Evolutionary conservation across 108 stramenopile genomes (phyloP).

Genomic region (Pseudonitzschia multiseries): DNA sequence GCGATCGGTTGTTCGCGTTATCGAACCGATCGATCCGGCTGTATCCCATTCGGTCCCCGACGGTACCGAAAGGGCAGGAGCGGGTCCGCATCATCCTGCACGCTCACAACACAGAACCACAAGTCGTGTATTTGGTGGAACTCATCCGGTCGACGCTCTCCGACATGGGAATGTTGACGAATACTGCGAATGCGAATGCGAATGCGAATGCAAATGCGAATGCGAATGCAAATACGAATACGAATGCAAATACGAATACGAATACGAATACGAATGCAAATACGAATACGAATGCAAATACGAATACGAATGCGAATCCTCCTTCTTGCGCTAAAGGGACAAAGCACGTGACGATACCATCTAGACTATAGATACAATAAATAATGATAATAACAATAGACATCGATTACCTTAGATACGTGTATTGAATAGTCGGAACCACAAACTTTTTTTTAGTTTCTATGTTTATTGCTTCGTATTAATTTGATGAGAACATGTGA

Average conservation of each 20-base stretch:
- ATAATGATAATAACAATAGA: too few relatives aligned
- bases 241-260: neutral
- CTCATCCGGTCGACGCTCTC: conserved; percentile 13
- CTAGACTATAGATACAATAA: neutral
- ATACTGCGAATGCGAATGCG: neutral
- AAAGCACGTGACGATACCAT: neutral
- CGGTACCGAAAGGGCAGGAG: conserved; percentile 92
- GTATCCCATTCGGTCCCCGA: conserved; percentile 91
- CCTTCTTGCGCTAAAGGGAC: neutral
- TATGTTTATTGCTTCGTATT: too few relatives aligned
- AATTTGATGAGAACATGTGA: too few relatives aligned
- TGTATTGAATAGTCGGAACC: too few relatives aligned
- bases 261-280: neutral
- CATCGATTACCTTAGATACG: too few relatives aligned
- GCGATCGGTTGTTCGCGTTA: conserved; percentile 42
- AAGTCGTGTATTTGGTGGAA: conserved; percentile 55
- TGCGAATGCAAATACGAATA: neutral
- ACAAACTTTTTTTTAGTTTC: too few relatives aligned
- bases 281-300: neutral
- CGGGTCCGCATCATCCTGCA: conserved; percentile 91
- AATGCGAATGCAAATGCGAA: neutral
- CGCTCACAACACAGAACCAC: conserved; percentile 77
- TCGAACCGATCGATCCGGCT: conserved; percentile 66
- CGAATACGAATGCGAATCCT: neutral
- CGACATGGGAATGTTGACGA: neutral